phyloP scores from a whole-genome alignment of 192 early-diverging fungal genomes.

The Coemansia sp. region DNA sequence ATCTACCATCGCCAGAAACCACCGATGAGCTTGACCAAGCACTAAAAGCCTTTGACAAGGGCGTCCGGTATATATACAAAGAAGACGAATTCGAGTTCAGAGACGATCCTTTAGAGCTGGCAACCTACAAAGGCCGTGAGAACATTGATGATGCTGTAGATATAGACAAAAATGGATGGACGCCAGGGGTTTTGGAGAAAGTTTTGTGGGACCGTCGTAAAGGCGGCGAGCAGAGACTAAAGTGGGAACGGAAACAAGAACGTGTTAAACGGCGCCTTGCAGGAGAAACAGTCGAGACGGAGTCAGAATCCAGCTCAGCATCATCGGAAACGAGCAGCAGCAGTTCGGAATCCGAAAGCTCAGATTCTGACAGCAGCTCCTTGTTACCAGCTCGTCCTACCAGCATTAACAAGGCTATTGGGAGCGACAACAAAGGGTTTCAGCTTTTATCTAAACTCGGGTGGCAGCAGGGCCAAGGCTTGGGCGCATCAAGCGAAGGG shows the following conservation, averaged over 20 bases:
- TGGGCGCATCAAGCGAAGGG: constrained; percentile 37
- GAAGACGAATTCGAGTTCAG: constrained; percentile 27
- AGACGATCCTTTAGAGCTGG: constrained; percentile 1
- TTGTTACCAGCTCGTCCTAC: constrained; percentile 1
- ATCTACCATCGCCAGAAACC: not conserved
- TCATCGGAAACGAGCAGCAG: constrained; percentile 1
- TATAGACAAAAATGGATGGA: constrained; percentile 43
- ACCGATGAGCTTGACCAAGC: constrained; percentile 23
- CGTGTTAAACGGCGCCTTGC: constrained; percentile 9
- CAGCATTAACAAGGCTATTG: constrained; percentile 35
- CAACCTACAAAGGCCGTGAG: not conserved
- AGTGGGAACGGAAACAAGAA: constrained; percentile 25
- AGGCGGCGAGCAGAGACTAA: constrained; percentile 13
- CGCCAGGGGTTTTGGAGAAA: constrained; percentile 25
- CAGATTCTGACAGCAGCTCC: constrained; percentile 1
- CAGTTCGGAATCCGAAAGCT: constrained; percentile 11
- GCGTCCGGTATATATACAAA: constrained; percentile 36
- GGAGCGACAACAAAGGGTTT: constrained; percentile 47
- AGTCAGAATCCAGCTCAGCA: constrained; percentile 4
- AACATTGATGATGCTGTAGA: not conserved
- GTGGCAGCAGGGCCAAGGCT: constrained; percentile 45
- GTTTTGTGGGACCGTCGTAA: constrained; percentile 38
- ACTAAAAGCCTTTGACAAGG: constrained; percentile 22
- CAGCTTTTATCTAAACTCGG: constrained; percentile 43
- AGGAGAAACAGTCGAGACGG: constrained; percentile 7